These are phyloP conservation scores for Paraglomus brasilianum DNA, from an alignment of 192 early-diverging fungal genomes.

Conservation along the genomic window DNA sequence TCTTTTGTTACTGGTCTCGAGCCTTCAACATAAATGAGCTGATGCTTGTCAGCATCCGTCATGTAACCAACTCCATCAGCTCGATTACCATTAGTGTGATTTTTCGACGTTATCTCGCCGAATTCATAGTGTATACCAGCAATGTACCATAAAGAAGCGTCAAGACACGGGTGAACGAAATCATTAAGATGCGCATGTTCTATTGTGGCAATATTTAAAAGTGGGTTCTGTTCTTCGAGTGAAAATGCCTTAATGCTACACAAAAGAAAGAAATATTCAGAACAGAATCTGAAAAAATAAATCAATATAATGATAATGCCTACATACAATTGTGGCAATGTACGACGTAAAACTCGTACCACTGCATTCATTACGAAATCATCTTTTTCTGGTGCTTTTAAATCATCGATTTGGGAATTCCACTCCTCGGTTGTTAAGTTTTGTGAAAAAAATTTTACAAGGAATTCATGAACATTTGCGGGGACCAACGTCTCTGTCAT, in stretches of 20 bases:
- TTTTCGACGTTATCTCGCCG: constrained; percentile 25
- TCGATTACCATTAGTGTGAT: constrained; percentile 25
- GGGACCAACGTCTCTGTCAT: constrained; percentile 26
- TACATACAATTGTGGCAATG: constrained; percentile 34
- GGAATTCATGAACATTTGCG: constrained; percentile 32
- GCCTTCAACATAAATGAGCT: constrained; percentile 33
- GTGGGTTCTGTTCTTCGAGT: constrained; percentile 24
- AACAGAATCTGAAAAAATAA: constrained; percentile 29
- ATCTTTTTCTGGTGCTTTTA: constrained; percentile 23
- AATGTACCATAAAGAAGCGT: constrained; percentile 32
- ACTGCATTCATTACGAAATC: constrained; percentile 30
- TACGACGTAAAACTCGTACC: constrained; percentile 17
- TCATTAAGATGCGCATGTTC: constrained; percentile 31
- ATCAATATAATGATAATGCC: constrained; percentile 18
- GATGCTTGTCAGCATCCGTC: constrained; percentile 29
- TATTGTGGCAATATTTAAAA: constrained; percentile 20
- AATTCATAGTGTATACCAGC: constrained; percentile 31
- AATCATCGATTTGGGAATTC: constrained; percentile 27
- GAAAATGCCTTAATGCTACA: constrained; percentile 33
- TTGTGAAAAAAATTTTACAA: constrained; percentile 32
- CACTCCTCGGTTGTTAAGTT: constrained; percentile 29
- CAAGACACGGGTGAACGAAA: constrained; percentile 31
- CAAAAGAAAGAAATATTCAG: constrained; percentile 30
- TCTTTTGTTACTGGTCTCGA: constrained; percentile 32
- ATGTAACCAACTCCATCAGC: constrained; percentile 27